Base-by-base conservation (phyloP, 306 rosid species). In the Betula pendula region DNA sequence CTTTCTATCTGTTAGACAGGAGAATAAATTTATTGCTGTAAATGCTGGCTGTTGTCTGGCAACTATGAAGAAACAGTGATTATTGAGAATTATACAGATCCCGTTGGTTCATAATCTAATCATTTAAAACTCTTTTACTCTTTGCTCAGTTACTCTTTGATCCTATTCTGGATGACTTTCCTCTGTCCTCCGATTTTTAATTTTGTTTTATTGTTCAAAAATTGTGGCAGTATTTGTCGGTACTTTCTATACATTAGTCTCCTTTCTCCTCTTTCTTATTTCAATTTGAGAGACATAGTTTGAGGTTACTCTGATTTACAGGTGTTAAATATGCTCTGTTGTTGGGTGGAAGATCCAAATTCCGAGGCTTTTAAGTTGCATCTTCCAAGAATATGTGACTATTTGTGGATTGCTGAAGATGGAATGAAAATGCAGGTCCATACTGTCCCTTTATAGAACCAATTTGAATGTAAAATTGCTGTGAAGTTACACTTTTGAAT, bases 341-440 rank as follows among this genome's bases (percentile, higher is more conserved):
- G 96, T 78, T 94, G 97, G 97, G 89, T 79, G 35, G 97, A 94
- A 72, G 92, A 94, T 84, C 94, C 96, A 44, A 89, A 92, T 84
- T 90, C 94, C 25, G 97, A 90, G 85, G 94, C 96, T 76, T 94
- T 89, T 86, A 92, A 89, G 84, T 77, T 87, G 83, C 98, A 94
- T 86, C 89, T 90, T 82, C 96, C 98, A 47, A 87, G 98, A 81
- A 69, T 94, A 79, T 31, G 86, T 77, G 98, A 94, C 82, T 92
- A 85, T 79, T 80, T 94, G 60, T 94, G 98, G 98, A 52, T 92
- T 81, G 96, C 94, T 82, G 98, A 94, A 84, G 98, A 92, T 79
- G 98, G 97, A 83, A 92, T 94, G 96, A 94, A 92, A 85, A 90
- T 94, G 93, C 94, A 94, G 96, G 97, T 91, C 25, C 52, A 62